Percentiles rank a stretch among this genome's conserved stretches.
These are phyloP conservation scores for Copromyces sp. DNA, from an alignment of 495 filamentous ascomycete species.

Conservation along the genomic window DNA sequence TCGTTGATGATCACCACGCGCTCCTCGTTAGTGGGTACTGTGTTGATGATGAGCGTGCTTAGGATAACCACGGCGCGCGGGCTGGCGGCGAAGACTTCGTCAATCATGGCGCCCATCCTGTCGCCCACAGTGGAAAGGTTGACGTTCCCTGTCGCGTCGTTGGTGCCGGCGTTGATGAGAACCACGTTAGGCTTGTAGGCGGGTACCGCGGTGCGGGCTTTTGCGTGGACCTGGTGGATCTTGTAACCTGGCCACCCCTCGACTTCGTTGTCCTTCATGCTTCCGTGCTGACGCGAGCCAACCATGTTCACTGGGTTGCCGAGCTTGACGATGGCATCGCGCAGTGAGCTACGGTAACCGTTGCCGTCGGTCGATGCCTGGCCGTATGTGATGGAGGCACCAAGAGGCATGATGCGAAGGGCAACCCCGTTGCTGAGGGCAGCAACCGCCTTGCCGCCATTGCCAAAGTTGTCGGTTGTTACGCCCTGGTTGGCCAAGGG, in stretches of 20 bases:
- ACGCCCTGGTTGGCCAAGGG: constrained; percentile 16
- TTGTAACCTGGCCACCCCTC: constrained; percentile 41
- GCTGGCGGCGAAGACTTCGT: constrained; percentile 27
- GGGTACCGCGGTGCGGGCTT: constrained; percentile 20
- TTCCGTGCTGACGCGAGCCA: constrained; percentile 34
- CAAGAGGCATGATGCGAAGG: constrained; percentile 44
- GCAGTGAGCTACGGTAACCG: constrained; percentile 27
- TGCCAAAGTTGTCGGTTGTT: constrained; percentile 12
- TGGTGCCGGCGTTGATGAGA: constrained; percentile 40
- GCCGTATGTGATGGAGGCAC: constrained; percentile 47
- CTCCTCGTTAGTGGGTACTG: constrained; percentile 8
- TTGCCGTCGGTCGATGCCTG: constrained; percentile 25
- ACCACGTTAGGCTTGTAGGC: constrained; percentile 38
- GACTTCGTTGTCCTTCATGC: constrained; percentile 42
- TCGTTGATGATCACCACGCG: constrained; percentile 28
- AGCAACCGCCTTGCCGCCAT: constrained; percentile 2
- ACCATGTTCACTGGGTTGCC: constrained; percentile 41
- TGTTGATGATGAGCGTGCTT: constrained; percentile 38
- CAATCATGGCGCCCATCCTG: constrained; percentile 28
- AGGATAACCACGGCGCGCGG: constrained; percentile 37
- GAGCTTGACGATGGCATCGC: constrained; percentile 14
- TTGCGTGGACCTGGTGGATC: constrained; percentile 34
- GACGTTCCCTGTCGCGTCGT: constrained; percentile 29
- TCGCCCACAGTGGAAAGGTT: constrained; percentile 18
- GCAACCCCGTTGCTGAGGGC: constrained; percentile 15